Evolutionary conservation across 371 early-diverging fungal species (phyloP), one percentile per base, ranked within the genome.

Genomic region (Basidiobolus meristosporus): DNA sequence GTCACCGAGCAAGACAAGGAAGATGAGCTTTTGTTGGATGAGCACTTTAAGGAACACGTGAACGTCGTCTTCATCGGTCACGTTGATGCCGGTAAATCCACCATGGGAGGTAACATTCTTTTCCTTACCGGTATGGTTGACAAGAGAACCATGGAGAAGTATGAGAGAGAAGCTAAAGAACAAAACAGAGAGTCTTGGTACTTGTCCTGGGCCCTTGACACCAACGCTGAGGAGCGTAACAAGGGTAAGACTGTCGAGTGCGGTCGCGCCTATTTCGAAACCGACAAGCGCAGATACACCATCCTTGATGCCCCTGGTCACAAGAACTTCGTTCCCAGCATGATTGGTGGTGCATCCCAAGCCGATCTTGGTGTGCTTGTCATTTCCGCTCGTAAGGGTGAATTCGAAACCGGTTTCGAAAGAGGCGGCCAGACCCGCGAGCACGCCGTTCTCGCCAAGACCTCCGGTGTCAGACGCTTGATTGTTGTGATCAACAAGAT

Each of bases 61-160:
- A 95, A 90, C 59, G 76, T 98, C 53, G 86, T 98, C 31, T 98
- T 98, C 59, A 97, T 99, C 52, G 99, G 99, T 34, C 99, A 99
- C 73, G 99, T 99, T 53, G 73, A 99, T 77, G 98, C 99, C 49
- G 99, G 99, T 49, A 99, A 99, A 65, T 96, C 97, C 4, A 99
- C 99, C 33, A 87, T 98, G 77, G 96, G 98, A 51, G 99, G 99
- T 39, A 92, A 97, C 60, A 80, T 98, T 38, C 68, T 99, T 64
- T 66, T 60, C 49, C 59, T 90, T 21, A 85, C 97, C 14, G 95
- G 90, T 28, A 89, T 95, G 90, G 92, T 99, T 22, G 99, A 98
- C 56, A 90, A 90, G 70, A 79, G 99, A 54, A 96, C 97, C 3
- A 67, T 99, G 75, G 99, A 99, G 50, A 99, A 99, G 62, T 97